Evolutionary conservation across 23 red algal genomes (phyloP).

Genomic region (Chondrus crispus): DNA sequence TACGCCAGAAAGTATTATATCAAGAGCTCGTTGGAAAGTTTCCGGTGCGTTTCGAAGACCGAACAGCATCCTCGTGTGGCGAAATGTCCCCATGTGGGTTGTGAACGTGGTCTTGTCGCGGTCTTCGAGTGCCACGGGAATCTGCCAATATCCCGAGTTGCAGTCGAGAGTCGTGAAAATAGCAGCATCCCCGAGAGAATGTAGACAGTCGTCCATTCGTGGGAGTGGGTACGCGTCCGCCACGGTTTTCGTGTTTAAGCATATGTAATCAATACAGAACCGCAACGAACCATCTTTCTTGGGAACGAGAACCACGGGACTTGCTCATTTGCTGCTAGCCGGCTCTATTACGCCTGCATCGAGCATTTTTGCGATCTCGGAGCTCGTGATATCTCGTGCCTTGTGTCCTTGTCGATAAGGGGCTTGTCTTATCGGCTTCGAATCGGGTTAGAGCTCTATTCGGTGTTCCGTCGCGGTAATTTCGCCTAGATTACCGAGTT

Average conservation of each 20-base stretch:
- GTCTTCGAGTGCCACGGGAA: not conserved
- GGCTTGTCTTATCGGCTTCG: not conserved
- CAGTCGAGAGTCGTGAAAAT: not conserved
- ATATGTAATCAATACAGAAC: not conserved
- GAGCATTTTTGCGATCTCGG: constrained; percentile 10
- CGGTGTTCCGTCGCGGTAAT: not conserved
- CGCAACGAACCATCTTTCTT: not conserved
- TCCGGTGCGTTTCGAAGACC: not conserved
- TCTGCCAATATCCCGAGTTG: constrained; percentile 13
- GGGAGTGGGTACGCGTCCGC: not conserved
- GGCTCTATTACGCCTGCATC: constrained; percentile 16
- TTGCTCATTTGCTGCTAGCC: not conserved
- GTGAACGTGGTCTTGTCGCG: not conserved
- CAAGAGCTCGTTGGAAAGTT: not conserved
- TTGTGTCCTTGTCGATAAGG: constrained; percentile 4
- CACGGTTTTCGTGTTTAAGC: not conserved
- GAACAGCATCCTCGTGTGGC: not conserved
- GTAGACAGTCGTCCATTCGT: constrained; percentile 16
- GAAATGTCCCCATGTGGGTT: not conserved
- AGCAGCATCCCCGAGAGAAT: not conserved
- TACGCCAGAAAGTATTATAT: not conserved
- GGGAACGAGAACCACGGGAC: not conserved
- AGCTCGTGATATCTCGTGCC: not conserved
- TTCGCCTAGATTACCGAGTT: not conserved
- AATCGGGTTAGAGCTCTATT: not conserved